A percentile compares a stretch with the other conserved stretches of the same genome.
These are phyloP conservation scores for Solanum sparsipilum DNA, from an alignment of 257 asterid species.

Conservation along the genomic window DNA sequence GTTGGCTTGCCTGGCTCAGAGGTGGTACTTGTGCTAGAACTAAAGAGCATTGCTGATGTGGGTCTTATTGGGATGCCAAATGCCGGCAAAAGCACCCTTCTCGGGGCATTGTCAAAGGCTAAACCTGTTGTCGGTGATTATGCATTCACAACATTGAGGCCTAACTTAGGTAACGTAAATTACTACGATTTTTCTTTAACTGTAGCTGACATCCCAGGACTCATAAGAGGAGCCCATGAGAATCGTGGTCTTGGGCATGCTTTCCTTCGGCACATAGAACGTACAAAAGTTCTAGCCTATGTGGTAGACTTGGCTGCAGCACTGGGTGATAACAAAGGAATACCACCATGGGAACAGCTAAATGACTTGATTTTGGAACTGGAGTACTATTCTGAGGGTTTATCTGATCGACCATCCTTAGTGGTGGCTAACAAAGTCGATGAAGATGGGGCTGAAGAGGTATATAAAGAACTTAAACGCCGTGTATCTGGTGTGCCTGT, in stretches of 20 bases:
- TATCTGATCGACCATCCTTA: conserved; percentile 56
- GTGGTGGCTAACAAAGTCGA: conserved; percentile 86
- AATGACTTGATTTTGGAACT: conserved; percentile 64
- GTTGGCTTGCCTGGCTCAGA: conserved; percentile 64
- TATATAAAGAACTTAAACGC: conserved; percentile 46
- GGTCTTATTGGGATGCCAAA: conserved; percentile 97
- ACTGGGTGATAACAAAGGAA: conserved; percentile 51
- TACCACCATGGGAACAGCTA: conserved; percentile 84
- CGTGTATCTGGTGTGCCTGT: conserved; percentile 54
- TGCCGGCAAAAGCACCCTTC: conserved; percentile 95
- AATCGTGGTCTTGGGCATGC: conserved; percentile 94
- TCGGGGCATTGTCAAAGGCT: conserved; percentile 85
- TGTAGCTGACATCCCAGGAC: conserved; percentile 90
- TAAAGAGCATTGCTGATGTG: conserved; percentile 87
- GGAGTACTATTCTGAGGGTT: conserved; percentile 57
- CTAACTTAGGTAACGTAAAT: conserved; percentile 68
- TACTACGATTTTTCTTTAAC: conserved; percentile 66
- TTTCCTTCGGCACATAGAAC: conserved; percentile 81
- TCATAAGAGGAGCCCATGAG: conserved; percentile 80
- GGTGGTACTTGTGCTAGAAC: conserved; percentile 60
- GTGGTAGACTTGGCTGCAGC: conserved; percentile 73
- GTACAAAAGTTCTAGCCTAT: conserved; percentile 76
- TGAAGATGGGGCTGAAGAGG: conserved; percentile 69
- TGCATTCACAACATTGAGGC: conserved; percentile 93
- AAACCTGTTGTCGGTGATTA: conserved; percentile 73